These are phyloP conservation scores for Scleroderma citrinum DNA, from an alignment of 768 basidiomycete species.

Conservation along the genomic window DNA sequence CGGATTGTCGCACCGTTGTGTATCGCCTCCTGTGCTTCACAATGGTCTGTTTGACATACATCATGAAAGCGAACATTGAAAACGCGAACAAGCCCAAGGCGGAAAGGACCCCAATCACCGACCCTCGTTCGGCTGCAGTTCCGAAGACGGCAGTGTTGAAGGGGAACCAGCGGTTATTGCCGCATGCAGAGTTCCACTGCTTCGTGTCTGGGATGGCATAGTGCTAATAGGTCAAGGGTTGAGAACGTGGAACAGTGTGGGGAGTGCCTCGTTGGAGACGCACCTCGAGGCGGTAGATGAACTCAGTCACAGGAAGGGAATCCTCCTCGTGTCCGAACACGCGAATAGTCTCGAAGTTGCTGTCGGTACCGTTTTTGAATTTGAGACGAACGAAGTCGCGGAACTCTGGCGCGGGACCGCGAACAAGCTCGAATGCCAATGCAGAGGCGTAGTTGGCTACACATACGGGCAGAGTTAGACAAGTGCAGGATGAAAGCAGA, in stretches of 20 bases:
- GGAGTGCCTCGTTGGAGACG: slow-evolving; percentile 4
- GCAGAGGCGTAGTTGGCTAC: slow-evolving; percentile 70
- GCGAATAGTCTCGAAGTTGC: slow-evolving; percentile 54
- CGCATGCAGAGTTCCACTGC: slow-evolving; percentile 37
- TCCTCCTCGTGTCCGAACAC: slow-evolving; percentile 67
- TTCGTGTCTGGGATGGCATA: slow-evolving; percentile 32
- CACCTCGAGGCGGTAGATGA: slow-evolving; percentile 77
- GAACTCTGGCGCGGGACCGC: slow-evolving; percentile 65
- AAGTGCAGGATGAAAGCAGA: not conserved
- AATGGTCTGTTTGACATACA: slow-evolving; percentile 9
- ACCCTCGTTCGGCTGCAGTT: not conserved
- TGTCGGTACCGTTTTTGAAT: slow-evolving; percentile 74
- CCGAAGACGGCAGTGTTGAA: slow-evolving; percentile 8
- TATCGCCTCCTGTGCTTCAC: slow-evolving; percentile 8
- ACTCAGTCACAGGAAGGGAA: slow-evolving; percentile 70
- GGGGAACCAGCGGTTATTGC: slow-evolving; percentile 22
- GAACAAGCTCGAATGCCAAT: slow-evolving; percentile 68
- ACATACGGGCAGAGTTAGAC: not conserved
- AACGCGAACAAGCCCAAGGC: slow-evolving; percentile 10
- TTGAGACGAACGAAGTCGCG: slow-evolving; percentile 78
- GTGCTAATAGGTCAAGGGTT: slow-evolving; percentile 20
- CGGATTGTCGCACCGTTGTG: slow-evolving; percentile 1
- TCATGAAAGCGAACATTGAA: slow-evolving; percentile 7
- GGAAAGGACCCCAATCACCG: not conserved
- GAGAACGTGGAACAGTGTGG: not conserved